phyloP scores from a whole-genome alignment of 78 protist genomes.

The Speleostelium caveatum region DNA sequence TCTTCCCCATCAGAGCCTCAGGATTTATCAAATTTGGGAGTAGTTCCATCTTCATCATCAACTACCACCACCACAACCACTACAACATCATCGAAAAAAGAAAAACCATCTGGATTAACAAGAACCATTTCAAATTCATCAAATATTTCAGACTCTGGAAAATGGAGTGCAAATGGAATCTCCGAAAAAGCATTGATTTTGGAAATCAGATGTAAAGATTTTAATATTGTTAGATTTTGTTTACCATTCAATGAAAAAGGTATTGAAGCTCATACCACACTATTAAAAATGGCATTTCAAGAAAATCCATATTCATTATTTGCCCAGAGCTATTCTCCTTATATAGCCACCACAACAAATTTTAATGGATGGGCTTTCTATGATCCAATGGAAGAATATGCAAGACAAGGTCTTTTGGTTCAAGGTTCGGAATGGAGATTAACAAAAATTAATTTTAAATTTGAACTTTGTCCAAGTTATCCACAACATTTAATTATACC shows the following conservation, averaged over 20 bases:
- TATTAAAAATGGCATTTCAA: not conserved
- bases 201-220: conserved; percentile 69
- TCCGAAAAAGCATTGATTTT: conserved; percentile 66
- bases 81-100: not conserved
- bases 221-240: conserved; percentile 47
- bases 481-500: conserved; percentile 85
- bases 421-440: conserved; percentile 49
- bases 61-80: not conserved
- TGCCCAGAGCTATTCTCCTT: conserved; percentile 36
- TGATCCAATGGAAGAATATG: conserved; percentile 79
- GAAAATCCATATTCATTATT: not conserved
- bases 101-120: not conserved
- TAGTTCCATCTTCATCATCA: not conserved
- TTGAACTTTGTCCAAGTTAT: conserved; percentile 77
- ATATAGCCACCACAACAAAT: not conserved
- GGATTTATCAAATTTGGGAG: not conserved
- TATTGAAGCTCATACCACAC: conserved; percentile 7
- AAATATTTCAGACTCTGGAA: not conserved
- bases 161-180: conserved; percentile 17
- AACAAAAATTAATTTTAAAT: conserved; percentile 56
- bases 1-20: not conserved
- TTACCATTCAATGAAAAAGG: conserved; percentile 52
- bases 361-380: conserved; percentile 73
- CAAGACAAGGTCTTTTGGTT: conserved; percentile 45
- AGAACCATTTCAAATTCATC: not conserved